phyloP scores from a whole-genome alignment of 176 grass and related monocot species.

The Elymus sibiricus region DNA sequence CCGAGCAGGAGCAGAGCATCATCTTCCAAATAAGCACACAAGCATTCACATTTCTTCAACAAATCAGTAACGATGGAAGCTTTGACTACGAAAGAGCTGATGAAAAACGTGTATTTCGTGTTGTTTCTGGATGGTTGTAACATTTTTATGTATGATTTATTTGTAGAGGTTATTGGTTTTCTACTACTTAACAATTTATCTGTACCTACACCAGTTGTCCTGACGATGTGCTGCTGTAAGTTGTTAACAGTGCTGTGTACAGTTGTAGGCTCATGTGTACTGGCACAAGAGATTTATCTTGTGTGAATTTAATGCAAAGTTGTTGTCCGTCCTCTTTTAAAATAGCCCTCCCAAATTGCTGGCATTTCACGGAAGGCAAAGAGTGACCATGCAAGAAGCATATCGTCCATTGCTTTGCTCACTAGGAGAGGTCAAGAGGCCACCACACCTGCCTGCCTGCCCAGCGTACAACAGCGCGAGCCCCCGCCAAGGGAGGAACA shows the following conservation, averaged over 20 bases:
- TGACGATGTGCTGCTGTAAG: slow-evolving; percentile 43
- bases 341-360: not conserved
- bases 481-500: not conserved
- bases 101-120: not conserved
- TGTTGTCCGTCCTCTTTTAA: not conserved
- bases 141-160: slow-evolving; percentile 39
- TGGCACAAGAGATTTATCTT: not conserved
- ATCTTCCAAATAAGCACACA: slow-evolving; percentile 43
- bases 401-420: not conserved
- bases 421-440: slow-evolving; percentile 12
- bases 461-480: not conserved
- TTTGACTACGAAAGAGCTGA: slow-evolving; percentile 21
- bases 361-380: not conserved
- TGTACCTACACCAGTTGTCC: slow-evolving; percentile 27
- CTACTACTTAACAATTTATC: slow-evolving; percentile 21
- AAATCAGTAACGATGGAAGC: slow-evolving; percentile 25
- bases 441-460: not conserved
- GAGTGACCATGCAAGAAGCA: not conserved
- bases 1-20: slow-evolving; percentile 48
- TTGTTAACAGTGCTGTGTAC: slow-evolving; percentile 45
- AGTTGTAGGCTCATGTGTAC: slow-evolving; percentile 35
- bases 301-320: slow-evolving; percentile 31
- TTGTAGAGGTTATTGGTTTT: slow-evolving; percentile 52
- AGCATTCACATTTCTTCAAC: slow-evolving; percentile 11
- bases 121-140: slow-evolving; percentile 24